These are phyloP conservation scores for Russula earlei DNA, from an alignment of 768 basidiomycete genomes.

Conservation along the genomic window DNA sequence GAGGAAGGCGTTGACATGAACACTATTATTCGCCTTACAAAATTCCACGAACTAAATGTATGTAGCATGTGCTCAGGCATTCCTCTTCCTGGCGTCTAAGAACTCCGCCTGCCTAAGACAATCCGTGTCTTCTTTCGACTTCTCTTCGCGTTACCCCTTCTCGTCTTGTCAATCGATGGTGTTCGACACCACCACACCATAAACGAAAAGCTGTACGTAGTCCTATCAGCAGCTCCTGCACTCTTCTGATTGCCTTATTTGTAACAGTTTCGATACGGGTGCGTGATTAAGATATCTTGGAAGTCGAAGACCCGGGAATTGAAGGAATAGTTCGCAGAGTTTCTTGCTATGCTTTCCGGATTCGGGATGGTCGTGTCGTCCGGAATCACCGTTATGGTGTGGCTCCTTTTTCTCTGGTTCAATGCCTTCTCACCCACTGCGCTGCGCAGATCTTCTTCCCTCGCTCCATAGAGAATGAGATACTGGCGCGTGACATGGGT, in stretches of 20 bases:
- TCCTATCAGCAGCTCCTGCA: neutral
- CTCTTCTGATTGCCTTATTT: neutral
- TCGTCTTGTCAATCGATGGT: constrained; percentile 64
- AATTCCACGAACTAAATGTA: constrained; percentile 78
- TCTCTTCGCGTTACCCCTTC: constrained; percentile 53
- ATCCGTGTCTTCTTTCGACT: constrained; percentile 68
- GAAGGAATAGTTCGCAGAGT: neutral
- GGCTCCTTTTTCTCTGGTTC: neutral
- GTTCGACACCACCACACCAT: constrained; percentile 49
- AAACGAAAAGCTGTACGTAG: constrained; percentile 47
- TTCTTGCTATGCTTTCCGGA: constrained; percentile 12
- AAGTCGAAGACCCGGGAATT: neutral
- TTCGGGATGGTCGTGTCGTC: constrained; percentile 19
- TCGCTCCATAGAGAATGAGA: constrained; percentile 19
- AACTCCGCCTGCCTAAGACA: constrained; percentile 32
- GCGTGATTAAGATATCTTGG: neutral
- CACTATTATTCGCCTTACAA: constrained; percentile 64
- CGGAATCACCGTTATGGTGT: constrained; percentile 17
- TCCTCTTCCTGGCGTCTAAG: neutral
- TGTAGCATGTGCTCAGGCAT: constrained; percentile 22
- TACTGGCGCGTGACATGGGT: constrained; percentile 3
- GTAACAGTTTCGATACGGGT: constrained; percentile 2
- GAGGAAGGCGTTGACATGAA: constrained; percentile 50
- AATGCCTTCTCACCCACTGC: neutral
- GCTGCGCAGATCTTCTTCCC: constrained; percentile 19